Conservation (phyloP, 805 yeast genomes). For the Yarrowia divulgata region DNA sequence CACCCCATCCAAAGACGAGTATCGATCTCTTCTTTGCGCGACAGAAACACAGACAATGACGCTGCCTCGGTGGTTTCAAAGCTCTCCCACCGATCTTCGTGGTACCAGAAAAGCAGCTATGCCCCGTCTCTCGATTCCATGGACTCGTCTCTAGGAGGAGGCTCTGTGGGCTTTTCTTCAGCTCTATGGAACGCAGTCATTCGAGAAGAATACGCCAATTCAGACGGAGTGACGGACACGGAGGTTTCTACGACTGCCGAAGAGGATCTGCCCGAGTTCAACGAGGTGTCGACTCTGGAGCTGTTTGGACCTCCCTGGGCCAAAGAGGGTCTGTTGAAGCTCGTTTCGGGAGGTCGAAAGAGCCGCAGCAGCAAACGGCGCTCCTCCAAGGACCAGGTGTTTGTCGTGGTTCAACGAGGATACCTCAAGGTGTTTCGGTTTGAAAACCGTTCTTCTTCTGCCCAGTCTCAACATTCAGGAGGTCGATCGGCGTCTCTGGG, state of each 20-base stretch:
- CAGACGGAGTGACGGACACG: conserved; percentile 2
- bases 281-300: conserved; percentile 53
- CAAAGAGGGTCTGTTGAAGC: conserved; percentile 68
- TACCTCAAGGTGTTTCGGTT: conserved; percentile 53
- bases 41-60: conserved; percentile 23
- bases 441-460: conserved; percentile 36
- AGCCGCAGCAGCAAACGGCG: conserved; percentile 44
- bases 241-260: background rate
- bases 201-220: conserved; percentile 43
- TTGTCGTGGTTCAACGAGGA: conserved; percentile 71
- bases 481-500: conserved; percentile 50
- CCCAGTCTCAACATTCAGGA: background rate
- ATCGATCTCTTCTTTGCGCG: conserved; percentile 7
- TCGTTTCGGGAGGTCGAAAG: conserved; percentile 41
- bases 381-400: conserved; percentile 56
- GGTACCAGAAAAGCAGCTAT: conserved; percentile 22
- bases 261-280: conserved; percentile 1
- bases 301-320: conserved; percentile 78
- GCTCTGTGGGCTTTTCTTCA: conserved; percentile 46
- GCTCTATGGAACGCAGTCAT: conserved; percentile 45
- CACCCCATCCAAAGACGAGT: background rate
- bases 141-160: conserved; percentile 13
- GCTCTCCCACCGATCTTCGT: conserved; percentile 22
- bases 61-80: conserved; percentile 26
- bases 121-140: conserved; percentile 14